These are phyloP conservation scores for Heterobasidion annosum DNA, from an alignment of 1,284 basidiomycete genomes.

Conservation along the genomic window DNA sequence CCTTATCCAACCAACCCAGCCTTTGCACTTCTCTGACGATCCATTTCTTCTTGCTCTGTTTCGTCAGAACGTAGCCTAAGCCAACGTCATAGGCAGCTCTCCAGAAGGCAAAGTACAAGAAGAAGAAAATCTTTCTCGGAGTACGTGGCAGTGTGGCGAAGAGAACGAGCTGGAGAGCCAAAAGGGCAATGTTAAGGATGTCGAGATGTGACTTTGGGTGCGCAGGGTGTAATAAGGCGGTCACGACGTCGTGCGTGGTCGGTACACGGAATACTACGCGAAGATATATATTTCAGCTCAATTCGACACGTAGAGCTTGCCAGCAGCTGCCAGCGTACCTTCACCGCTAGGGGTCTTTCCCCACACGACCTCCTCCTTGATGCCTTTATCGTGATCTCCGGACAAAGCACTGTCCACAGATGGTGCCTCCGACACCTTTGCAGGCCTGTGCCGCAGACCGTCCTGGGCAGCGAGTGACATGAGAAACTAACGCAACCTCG, in stretches of 20 bases:
- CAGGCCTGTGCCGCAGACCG: not conserved
- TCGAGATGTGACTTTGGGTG: slow-evolving; percentile 91
- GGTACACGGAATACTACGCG: slow-evolving; percentile 85
- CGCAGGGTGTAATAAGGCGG: slow-evolving; percentile 82
- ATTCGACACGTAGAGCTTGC: not conserved
- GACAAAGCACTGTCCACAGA: not conserved
- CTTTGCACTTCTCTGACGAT: slow-evolving; percentile 77
- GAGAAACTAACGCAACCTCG: not conserved
- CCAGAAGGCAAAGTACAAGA: slow-evolving; percentile 91
- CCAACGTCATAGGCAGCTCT: slow-evolving; percentile 88
- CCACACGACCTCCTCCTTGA: slow-evolving; percentile 64
- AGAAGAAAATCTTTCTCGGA: slow-evolving; percentile 60
- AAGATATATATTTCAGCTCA: not conserved
- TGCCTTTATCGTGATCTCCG: not conserved
- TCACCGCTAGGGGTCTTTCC: slow-evolving; percentile 81
- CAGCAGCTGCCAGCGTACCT: slow-evolving; percentile 37
- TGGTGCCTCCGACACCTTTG: not conserved
- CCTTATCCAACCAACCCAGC: slow-evolving; percentile 82
- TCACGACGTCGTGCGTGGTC: slow-evolving; percentile 91
- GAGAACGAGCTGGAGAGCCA: slow-evolving; percentile 73
- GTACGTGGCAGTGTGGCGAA: slow-evolving; percentile 59
- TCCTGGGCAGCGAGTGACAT: not conserved
- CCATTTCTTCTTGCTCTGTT: slow-evolving; percentile 92
- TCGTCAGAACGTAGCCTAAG: slow-evolving; percentile 88
- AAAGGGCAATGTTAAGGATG: slow-evolving; percentile 73